These are phyloP conservation scores for Rhizopus arrhizus DNA, from an alignment of 371 early-diverging fungal species.

Conservation along the genomic window DNA sequence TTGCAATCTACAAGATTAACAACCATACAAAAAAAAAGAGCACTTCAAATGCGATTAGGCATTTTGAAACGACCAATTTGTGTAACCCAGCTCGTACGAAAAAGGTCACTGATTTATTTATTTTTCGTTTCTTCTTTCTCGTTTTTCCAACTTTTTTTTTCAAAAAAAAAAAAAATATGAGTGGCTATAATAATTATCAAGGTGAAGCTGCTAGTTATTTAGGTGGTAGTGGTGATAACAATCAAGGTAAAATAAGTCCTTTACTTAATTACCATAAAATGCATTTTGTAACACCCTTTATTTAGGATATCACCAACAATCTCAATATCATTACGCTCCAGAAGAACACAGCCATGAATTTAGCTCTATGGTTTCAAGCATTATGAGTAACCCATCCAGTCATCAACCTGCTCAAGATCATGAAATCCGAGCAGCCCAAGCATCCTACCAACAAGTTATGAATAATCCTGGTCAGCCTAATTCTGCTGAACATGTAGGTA, in stretches of 20 bases:
- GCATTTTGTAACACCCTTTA: constrained; percentile 5
- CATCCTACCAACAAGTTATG: constrained; percentile 33
- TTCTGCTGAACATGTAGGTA: constrained; percentile 51
- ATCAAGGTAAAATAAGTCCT: constrained; percentile 16
- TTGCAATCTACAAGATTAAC: too few relatives aligned
- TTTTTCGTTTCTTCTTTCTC: background rate
- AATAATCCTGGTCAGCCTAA: constrained; percentile 12
- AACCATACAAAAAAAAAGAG: too few relatives aligned
- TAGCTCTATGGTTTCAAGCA: constrained; percentile 25
- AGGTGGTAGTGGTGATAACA: constrained; percentile 10
- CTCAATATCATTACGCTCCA: background rate
- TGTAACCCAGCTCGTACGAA: background rate
- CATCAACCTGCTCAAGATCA: constrained; percentile 30
- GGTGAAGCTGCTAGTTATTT: constrained; percentile 43
- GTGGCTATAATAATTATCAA: constrained; percentile 14
- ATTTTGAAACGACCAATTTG: background rate
- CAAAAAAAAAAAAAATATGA: constrained; percentile 6
- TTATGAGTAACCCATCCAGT: constrained; percentile 24
- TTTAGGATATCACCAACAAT: constrained; percentile 7
- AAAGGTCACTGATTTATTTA: background rate
- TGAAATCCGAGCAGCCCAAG: constrained; percentile 33
- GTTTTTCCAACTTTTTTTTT: background rate
- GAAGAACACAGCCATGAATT: constrained; percentile 23
- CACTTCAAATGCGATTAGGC: too few relatives aligned
- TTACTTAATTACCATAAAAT: constrained; percentile 15